Percentiles rank a stretch among this genome's conserved stretches.
These are phyloP conservation scores for Coriolopsis trogii DNA, from an alignment of 1,284 basidiomycete species.

Conservation along the genomic window DNA sequence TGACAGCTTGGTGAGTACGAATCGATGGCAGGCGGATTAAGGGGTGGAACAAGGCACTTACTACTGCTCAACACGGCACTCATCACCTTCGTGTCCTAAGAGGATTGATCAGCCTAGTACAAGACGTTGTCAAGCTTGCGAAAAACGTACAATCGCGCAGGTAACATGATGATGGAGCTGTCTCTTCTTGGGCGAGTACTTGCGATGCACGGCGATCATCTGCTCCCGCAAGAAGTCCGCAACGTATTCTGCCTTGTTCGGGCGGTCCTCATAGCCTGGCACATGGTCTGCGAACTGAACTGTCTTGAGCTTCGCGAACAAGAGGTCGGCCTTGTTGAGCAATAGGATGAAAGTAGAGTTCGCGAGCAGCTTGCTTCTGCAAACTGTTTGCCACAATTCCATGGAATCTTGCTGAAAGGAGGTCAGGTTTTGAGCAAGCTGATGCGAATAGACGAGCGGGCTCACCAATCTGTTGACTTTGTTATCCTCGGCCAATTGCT, in stretches of 20 bases:
- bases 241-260: conserved; percentile 55
- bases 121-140: not conserved
- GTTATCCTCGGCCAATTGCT: conserved; percentile 56
- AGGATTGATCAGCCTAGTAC: not conserved
- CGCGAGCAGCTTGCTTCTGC: conserved; percentile 54
- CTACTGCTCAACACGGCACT: conserved; percentile 47
- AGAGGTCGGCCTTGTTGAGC: conserved; percentile 64
- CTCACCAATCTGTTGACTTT: conserved; percentile 57
- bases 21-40: not conserved
- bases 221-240: conserved; percentile 54
- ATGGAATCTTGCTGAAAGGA: conserved; percentile 52
- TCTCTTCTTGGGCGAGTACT: conserved; percentile 47
- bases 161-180: conserved; percentile 57
- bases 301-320: conserved; percentile 52
- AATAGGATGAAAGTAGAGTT: conserved; percentile 57
- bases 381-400: conserved; percentile 59
- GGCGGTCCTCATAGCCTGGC: conserved; percentile 49
- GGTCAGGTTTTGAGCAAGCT: not conserved
- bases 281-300: conserved; percentile 58
- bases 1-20: conserved; percentile 25
- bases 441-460: conserved; percentile 3
- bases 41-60: conserved; percentile 31
- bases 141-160: conserved; percentile 46
- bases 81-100: conserved; percentile 49
- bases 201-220: conserved; percentile 52